Percentiles rank a stretch among this genome's conserved stretches.
Evolutionary conservation across 257 asterid species (phyloP).

Genomic region (Gardenia jasminoides): DNA sequence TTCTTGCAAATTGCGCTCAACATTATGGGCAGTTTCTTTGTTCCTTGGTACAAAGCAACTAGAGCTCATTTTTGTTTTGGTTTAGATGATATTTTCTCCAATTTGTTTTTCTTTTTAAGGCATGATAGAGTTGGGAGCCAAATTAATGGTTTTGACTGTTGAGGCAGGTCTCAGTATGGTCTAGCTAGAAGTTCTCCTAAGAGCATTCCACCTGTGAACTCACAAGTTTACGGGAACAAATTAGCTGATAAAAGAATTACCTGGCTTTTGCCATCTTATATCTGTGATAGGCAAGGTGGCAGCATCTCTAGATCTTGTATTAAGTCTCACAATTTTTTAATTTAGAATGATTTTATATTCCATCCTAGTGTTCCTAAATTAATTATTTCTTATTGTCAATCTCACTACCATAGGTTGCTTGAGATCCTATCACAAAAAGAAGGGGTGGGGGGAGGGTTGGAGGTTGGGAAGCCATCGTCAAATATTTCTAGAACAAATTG

Average conservation of each 20-base stretch:
- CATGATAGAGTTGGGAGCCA: slow-evolving; percentile 69
- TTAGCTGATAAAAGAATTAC: slow-evolving; percentile 68
- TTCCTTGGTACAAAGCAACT: slow-evolving; percentile 75
- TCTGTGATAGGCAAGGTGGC: slow-evolving; percentile 51
- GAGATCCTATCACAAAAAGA: no score
- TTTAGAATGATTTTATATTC: slow-evolving; percentile 9
- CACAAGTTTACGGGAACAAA: slow-evolving; percentile 59
- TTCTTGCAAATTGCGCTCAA: no score
- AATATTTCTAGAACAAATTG: no score
- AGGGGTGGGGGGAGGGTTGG: no score
- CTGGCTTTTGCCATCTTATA: no score
- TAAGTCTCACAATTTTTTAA: slow-evolving; percentile 21
- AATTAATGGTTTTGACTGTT: slow-evolving; percentile 63
- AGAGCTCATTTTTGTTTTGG: slow-evolving; percentile 63
- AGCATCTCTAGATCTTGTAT: slow-evolving; percentile 60
- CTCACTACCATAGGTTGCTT: slow-evolving; percentile 52
- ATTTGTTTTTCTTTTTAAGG: slow-evolving; percentile 63
- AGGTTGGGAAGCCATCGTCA: no score
- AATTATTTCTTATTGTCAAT: no score
- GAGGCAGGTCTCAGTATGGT: slow-evolving; percentile 51
- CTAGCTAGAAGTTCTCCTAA: slow-evolving; percentile 34
- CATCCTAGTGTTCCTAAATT: not conserved
- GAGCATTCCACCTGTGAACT: slow-evolving; percentile 51
- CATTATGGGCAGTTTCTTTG: slow-evolving; percentile 91
- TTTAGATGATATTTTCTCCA: slow-evolving; percentile 65